These are phyloP conservation scores for Penicillium sp. DNA, from an alignment of 2,329 filamentous ascomycete species.

Conservation along the genomic window DNA sequence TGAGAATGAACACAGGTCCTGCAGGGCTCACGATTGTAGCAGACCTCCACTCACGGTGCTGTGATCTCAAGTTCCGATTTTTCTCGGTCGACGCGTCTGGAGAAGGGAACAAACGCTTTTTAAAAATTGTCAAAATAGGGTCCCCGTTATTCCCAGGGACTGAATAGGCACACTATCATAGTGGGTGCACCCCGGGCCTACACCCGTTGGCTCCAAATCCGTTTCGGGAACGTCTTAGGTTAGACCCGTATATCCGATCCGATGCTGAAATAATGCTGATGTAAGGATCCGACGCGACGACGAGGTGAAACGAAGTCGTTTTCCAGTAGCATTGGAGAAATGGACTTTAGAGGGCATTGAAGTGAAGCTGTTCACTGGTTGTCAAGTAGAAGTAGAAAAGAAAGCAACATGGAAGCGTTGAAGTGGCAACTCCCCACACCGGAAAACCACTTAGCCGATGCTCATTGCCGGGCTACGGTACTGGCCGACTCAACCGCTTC, in stretches of 20 bases:
- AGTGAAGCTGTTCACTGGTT: background rate
- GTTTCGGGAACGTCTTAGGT: too few relatives aligned
- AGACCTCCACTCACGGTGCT: too few relatives aligned
- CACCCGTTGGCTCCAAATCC: too few relatives aligned
- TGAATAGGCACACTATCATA: too few relatives aligned
- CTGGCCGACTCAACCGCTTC: slow-evolving; percentile 21
- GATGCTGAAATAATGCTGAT: slow-evolving; percentile 31
- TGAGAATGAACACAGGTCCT: too few relatives aligned
- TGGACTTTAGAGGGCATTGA: background rate
- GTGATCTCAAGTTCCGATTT: too few relatives aligned
- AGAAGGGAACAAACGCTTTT: too few relatives aligned
- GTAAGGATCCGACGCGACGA: slow-evolving; percentile 18
- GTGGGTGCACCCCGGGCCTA: too few relatives aligned
- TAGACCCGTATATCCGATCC: slow-evolving; percentile 12
- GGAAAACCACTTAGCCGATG: slow-evolving; percentile 43
- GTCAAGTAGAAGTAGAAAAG: background rate
- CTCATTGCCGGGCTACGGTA: slow-evolving; percentile 34
- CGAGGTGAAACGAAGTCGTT: background rate
- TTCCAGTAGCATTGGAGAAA: background rate
- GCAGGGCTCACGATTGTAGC: too few relatives aligned
- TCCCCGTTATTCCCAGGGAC: too few relatives aligned
- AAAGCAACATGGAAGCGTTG: background rate
- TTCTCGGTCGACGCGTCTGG: too few relatives aligned
- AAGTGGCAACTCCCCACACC: slow-evolving; percentile 24
- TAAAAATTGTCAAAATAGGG: too few relatives aligned